A percentile compares a stretch with the other conserved stretches of the same genome.
Evolutionary conservation across 1,139 yeast species (phyloP).

Genomic region (Pichia kudriavzevii): DNA sequence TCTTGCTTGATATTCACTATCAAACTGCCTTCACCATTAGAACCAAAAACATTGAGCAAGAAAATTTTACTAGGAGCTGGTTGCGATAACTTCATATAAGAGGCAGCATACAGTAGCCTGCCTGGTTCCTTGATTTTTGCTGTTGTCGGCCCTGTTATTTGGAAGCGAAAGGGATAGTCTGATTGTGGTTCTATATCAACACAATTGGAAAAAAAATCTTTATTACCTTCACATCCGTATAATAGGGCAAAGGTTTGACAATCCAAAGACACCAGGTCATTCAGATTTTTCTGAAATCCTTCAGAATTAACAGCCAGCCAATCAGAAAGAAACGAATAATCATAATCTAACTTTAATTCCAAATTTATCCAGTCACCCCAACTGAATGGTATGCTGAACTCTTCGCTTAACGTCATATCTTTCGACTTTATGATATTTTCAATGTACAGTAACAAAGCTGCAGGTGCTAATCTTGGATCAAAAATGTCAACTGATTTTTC

Average conservation of each 20-base stretch:
- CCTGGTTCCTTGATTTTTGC: slow-evolving; percentile 22
- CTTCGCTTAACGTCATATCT: slow-evolving; percentile 16
- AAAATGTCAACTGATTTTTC: slow-evolving; percentile 8
- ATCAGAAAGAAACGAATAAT: slow-evolving; percentile 13
- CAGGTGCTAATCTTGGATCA: slow-evolving; percentile 25
- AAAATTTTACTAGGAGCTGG: slow-evolving; percentile 25
- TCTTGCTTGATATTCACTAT: slow-evolving; percentile 17
- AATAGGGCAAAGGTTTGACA: slow-evolving; percentile 19
- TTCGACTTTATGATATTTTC: slow-evolving; percentile 15
- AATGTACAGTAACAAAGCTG: slow-evolving; percentile 20
- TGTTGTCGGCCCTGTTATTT: slow-evolving; percentile 13
- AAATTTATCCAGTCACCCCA: slow-evolving; percentile 29
- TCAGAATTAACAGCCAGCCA: slow-evolving; percentile 16
- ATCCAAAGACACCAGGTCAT: slow-evolving; percentile 12
- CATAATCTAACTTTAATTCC: slow-evolving; percentile 18
- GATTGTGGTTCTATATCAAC: slow-evolving; percentile 12
- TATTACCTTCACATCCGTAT: slow-evolving; percentile 17
- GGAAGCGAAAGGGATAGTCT: slow-evolving; percentile 20
- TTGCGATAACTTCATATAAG: slow-evolving; percentile 21
- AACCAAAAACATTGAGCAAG: slow-evolving; percentile 23
- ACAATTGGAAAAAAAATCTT: slow-evolving; percentile 10
- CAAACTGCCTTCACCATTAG: slow-evolving; percentile 19
- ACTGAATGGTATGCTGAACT: slow-evolving; percentile 22
- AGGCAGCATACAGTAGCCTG: slow-evolving; percentile 23
- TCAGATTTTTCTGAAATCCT: slow-evolving; percentile 6